Evolutionary conservation across 768 basidiomycete species (phyloP), one percentile per base, ranked within the genome.

Genomic region (Lyophyllum semitale): DNA sequence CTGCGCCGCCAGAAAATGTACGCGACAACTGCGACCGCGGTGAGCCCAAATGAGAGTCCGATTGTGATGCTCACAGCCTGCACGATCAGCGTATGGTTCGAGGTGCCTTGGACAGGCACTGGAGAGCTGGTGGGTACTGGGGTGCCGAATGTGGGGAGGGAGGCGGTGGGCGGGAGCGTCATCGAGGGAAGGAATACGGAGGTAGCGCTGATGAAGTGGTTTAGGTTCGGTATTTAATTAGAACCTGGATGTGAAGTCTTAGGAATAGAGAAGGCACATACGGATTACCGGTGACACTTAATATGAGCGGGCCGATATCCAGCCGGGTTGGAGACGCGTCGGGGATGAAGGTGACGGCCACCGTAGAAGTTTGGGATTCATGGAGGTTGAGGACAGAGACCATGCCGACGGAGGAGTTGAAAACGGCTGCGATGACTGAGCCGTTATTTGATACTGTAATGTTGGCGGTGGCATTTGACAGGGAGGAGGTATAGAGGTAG

Each of bases 381-480:
- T 65, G 68, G 15, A 84, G 71, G 38, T 76, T 60, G 1, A 80
- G 61, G 22, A 79, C 69, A 25, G 68, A 61, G 25, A 77, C 71
- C 25, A 73, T 63, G 22, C 67, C 70, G 29, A 76, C 65, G 8
- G 75, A 70, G 0, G 82, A 76, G 58, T 82, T 73, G 45, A 83
- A 70, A 20, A 61, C n/a, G 6, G 59, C 55, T 0, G 70, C 73
- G 40, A 77, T 59, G 3, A 71, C 61, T 2, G 56, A 62, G 15
- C 59, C 66, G 41, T 73, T 64, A n/a, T 77, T 71, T 5, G 80
- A 77, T 27, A 82, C 56, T 1, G 83, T 81, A 32, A 85, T 66
- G 56, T 84, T 84, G 54, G 79, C 68, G 18, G 75, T 78, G 2
- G 83, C 82, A 53, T 81, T 82, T 5, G 83, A 82, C 1, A 64